Percentiles rank a stretch among this genome's conserved stretches.
phyloP scores from a whole-genome alignment of 176 grass and related monocot genomes.

The Eleusine indica region DNA sequence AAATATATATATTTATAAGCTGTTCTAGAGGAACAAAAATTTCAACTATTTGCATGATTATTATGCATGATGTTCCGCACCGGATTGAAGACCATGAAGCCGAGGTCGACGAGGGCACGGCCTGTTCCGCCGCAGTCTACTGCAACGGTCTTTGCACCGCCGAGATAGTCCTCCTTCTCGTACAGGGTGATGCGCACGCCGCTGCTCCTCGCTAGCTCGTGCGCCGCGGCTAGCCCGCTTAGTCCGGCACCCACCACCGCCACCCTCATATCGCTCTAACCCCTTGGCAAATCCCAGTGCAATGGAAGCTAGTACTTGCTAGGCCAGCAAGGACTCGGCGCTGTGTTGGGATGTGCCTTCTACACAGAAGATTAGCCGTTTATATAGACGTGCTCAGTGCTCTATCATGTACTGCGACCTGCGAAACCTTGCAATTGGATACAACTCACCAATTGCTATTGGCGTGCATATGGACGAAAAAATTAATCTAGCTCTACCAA shows the following conservation, averaged over 20 bases:
- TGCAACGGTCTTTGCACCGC: conserved; percentile 71
- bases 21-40: too few relatives aligned
- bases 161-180: conserved; percentile 73
- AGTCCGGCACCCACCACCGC: conserved; percentile 84
- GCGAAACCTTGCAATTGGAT: too few relatives aligned
- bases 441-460: too few relatives aligned
- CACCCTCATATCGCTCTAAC: conserved; percentile 51
- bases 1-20: too few relatives aligned
- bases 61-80: conserved; percentile 29
- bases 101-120: conserved; percentile 69
- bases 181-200: conserved; percentile 56
- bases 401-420: too few relatives aligned
- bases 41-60: too few relatives aligned
- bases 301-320: neutral
- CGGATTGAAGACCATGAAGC: conserved; percentile 95
- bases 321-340: too few relatives aligned
- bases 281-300: neutral
- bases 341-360: neutral
- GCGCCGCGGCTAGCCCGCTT: conserved; percentile 71
- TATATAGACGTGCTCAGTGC: neutral
- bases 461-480: too few relatives aligned
- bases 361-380: neutral
- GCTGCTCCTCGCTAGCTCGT: conserved; percentile 47
- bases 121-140: conserved; percentile 22
- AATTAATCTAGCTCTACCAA: too few relatives aligned